Evolutionary conservation across 1,139 yeast species (phyloP).

Genomic region (Pichia sp.): DNA sequence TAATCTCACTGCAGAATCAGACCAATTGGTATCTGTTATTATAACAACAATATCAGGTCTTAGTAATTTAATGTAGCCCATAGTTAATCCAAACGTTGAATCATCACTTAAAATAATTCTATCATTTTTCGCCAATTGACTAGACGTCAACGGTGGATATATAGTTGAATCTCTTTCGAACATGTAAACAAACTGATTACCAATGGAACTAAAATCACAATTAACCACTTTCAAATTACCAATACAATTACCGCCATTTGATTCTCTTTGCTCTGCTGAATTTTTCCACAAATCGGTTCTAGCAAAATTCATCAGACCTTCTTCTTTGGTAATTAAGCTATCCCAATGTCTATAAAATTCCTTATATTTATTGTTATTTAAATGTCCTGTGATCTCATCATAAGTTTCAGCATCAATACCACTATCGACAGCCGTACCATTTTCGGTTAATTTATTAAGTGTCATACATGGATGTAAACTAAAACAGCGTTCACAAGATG

Average conservation of each 20-base stretch:
- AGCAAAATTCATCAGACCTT: conserved; percentile 46
- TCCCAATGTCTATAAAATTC: conserved; percentile 72
- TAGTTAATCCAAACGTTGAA: conserved; percentile 71
- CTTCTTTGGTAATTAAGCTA: conserved; percentile 66
- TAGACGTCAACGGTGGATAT: conserved; percentile 28
- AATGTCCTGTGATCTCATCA: conserved; percentile 44
- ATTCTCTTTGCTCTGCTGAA: conserved; percentile 56
- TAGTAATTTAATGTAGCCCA: conserved; percentile 49
- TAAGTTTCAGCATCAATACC: conserved; percentile 45
- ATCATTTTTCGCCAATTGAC: conserved; percentile 49
- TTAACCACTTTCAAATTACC: conserved; percentile 38
- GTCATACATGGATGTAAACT: conserved; percentile 62
- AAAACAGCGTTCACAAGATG: conserved; percentile 65
- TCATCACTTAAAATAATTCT: conserved; percentile 70
- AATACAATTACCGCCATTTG: conserved; percentile 52
- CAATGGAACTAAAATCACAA: conserved; percentile 26
- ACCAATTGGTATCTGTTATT: conserved; percentile 46
- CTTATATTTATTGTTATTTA: conserved; percentile 38
- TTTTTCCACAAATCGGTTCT: conserved; percentile 66
- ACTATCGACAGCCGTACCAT: conserved; percentile 42
- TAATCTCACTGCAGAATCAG: conserved; percentile 38
- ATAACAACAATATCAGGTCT: conserved; percentile 36
- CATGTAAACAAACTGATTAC: conserved; percentile 38
- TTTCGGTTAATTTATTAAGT: conserved; percentile 52
- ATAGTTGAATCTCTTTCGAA: conserved; percentile 35